These are phyloP conservation scores for Myxozyma neglecta DNA, from an alignment of 805 yeast genomes.

Conservation along the genomic window DNA sequence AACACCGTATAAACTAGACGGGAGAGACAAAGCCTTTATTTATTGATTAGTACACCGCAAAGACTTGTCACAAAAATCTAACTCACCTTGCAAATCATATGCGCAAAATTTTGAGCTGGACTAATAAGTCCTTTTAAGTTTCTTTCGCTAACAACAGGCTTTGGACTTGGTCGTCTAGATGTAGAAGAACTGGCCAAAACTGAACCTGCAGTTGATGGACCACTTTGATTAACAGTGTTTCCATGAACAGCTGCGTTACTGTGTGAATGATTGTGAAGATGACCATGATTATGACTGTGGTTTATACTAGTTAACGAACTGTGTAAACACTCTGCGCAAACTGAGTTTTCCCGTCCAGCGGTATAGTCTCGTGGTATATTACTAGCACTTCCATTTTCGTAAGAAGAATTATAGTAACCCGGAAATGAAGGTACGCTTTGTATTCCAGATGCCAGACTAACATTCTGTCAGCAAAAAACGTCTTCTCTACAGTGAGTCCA, in stretches of 20 bases:
- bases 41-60: background rate
- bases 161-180: constrained; percentile 15
- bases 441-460: background rate
- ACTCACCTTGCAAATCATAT: constrained; percentile 19
- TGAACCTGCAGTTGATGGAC: background rate
- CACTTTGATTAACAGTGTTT: background rate
- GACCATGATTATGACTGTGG: background rate
- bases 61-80: background rate
- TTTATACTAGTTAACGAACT: background rate
- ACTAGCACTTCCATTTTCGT: background rate
- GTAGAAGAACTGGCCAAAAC: background rate
- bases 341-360: background rate
- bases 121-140: constrained; percentile 15
- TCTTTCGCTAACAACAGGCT: constrained; percentile 15
- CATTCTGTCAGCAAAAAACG: background rate
- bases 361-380: background rate
- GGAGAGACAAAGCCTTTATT: constrained; percentile 59
- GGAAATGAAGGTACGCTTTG: background rate
- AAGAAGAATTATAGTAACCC: background rate
- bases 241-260: background rate
- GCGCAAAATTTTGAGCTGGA: constrained; percentile 18
- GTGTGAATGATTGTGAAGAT: background rate
- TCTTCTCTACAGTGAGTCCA: background rate
- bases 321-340: background rate
- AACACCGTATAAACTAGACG: constrained; percentile 61